Percentiles rank a stretch among this genome's conserved stretches.
Conservation (phyloP, 345 rosid genomes). For the Salix viminalis region DNA sequence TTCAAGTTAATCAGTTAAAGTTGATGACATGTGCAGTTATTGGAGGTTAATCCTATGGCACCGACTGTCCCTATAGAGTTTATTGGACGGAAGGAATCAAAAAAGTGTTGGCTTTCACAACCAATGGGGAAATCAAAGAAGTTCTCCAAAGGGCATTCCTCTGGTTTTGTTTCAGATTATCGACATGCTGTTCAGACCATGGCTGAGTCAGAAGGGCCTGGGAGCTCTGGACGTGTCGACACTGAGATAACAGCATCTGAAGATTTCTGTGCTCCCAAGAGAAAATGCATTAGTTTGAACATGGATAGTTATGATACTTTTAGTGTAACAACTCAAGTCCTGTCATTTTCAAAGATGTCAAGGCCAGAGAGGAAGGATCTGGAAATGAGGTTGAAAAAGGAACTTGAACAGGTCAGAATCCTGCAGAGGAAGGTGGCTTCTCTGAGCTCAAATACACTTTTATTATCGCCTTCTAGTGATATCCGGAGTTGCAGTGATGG, state of each 20-base stretch:
- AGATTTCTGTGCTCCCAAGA: conserved; percentile 50
- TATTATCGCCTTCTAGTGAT: conserved; percentile 50
- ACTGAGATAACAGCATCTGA: conserved; percentile 53
- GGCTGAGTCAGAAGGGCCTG: conserved; percentile 70
- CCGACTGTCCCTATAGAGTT: conserved; percentile 61
- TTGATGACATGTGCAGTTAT: conserved; percentile 53
- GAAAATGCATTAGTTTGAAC: conserved; percentile 56
- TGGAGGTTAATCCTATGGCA: conserved; percentile 52
- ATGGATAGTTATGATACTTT: conserved; percentile 41
- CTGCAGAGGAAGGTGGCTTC: conserved; percentile 54
- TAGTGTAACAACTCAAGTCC: conserved; percentile 49
- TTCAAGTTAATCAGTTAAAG: neutral
- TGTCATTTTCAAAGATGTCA: conserved; percentile 60
- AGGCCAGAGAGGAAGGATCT: conserved; percentile 54
- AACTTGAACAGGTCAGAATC: conserved; percentile 65
- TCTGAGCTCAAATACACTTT: conserved; percentile 34
- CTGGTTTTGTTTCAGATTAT: conserved; percentile 60
- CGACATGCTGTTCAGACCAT: conserved; percentile 52
- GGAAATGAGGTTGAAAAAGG: conserved; percentile 49
- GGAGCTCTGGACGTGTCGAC: conserved; percentile 55
- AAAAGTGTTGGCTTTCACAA: conserved; percentile 32
- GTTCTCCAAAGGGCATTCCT: conserved; percentile 54
- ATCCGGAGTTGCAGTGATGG: conserved; percentile 67
- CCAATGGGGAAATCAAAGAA: conserved; percentile 69
- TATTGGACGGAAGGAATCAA: conserved; percentile 44